A percentile compares a stretch with the other conserved stretches of the same genome.
Evolutionary conservation across 768 basidiomycete genomes (phyloP).

Genomic region (Glaciozyma antarctica): DNA sequence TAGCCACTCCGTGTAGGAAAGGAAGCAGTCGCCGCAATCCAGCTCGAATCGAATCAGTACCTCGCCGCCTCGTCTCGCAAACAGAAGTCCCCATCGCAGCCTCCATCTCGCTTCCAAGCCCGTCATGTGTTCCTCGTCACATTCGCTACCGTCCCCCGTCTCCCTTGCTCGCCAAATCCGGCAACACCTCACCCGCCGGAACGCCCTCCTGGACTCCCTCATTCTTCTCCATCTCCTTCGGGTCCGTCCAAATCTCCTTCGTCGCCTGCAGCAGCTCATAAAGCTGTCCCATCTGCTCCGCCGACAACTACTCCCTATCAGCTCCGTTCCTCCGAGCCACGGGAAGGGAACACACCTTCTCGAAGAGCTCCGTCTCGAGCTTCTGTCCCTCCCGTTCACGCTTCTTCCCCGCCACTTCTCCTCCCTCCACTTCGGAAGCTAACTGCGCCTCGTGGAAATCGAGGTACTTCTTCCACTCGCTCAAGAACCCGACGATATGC

Average conservation of each 20-base stretch:
- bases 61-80: too few relatives aligned
- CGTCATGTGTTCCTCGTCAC: too few relatives aligned
- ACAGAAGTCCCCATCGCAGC: too few relatives aligned
- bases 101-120: too few relatives aligned
- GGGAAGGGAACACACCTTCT: slow-evolving; percentile 39
- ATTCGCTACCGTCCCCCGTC: too few relatives aligned
- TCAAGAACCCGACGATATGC: slow-evolving; percentile 87
- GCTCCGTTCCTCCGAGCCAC: neutral
- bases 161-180: slow-evolving; percentile 7
- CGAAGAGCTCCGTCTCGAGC: slow-evolving; percentile 38
- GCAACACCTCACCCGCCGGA: slow-evolving; percentile 17
- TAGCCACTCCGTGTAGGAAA: too few relatives aligned
- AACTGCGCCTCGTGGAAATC: slow-evolving; percentile 48
- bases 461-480: slow-evolving; percentile 90
- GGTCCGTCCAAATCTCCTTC: slow-evolving; percentile 46
- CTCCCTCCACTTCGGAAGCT: neutral
- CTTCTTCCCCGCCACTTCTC: slow-evolving; percentile 5
- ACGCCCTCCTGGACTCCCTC: slow-evolving; percentile 6
- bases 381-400: slow-evolving; percentile 35
- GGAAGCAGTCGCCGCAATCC: too few relatives aligned
- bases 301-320: slow-evolving; percentile 56
- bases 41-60: too few relatives aligned
- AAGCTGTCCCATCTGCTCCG: slow-evolving; percentile 82
- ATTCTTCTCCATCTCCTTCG: neutral
- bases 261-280: slow-evolving; percentile 91